phyloP scores from a whole-genome alignment of 805 yeast species.

The Wickerhamomyces bisporus region DNA sequence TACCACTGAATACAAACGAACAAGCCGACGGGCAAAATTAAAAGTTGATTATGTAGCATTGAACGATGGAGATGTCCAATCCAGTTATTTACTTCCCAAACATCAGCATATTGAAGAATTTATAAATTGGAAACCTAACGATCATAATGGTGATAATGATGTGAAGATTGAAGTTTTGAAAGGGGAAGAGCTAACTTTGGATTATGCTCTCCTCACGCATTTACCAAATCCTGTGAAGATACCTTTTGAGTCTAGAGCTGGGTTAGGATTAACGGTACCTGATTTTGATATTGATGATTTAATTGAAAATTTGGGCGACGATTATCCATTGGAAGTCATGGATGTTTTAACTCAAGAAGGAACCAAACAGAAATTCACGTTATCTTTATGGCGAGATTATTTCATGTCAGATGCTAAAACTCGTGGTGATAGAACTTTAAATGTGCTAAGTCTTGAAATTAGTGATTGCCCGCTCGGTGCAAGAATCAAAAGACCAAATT shows the following conservation, averaged over 20 bases:
- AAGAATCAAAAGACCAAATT: conserved; percentile 53
- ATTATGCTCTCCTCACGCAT: conserved; percentile 30
- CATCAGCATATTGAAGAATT: conserved; percentile 50
- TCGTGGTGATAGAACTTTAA: conserved; percentile 58
- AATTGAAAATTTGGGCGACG: conserved; percentile 56
- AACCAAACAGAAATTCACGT: conserved; percentile 48
- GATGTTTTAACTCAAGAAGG: conserved; percentile 80
- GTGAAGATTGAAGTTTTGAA: conserved; percentile 16
- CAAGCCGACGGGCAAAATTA: conserved; percentile 48
- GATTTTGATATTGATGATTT: conserved; percentile 51
- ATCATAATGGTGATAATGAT: conserved; percentile 2
- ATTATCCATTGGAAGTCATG: conserved; percentile 72
- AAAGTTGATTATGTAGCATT: conserved; percentile 74
- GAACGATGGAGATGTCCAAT: conserved; percentile 57
- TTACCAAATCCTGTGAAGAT: conserved; percentile 43
- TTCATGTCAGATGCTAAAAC: conserved; percentile 39
- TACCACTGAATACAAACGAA: conserved; percentile 48
- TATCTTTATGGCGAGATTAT: conserved; percentile 72
- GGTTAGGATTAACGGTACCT: conserved; percentile 54
- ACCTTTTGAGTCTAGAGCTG: conserved; percentile 25
- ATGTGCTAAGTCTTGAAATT: conserved; percentile 79
- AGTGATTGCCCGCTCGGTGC: conserved; percentile 46
- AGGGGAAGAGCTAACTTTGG: conserved; percentile 29
- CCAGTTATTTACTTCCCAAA: conserved; percentile 17
- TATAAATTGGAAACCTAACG: conserved; percentile 14